These are phyloP conservation scores for Hypoxylon sp. DNA, from an alignment of 2,329 filamentous ascomycete species.

Conservation along the genomic window DNA sequence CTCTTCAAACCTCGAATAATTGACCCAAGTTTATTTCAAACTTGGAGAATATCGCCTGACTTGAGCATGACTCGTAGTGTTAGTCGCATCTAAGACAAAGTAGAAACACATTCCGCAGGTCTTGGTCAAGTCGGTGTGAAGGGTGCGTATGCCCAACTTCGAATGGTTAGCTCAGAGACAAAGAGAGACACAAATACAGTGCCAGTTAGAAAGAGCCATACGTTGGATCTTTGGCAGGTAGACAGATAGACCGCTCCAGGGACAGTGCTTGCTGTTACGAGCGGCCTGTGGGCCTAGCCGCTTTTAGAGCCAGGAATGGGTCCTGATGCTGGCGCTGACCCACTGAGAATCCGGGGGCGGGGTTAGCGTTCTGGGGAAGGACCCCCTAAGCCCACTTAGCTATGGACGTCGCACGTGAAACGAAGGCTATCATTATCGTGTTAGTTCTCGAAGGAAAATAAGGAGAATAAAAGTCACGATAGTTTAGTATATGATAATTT, in stretches of 20 bases:
- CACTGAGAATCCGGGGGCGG: slow-evolving; percentile 45
- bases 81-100: slow-evolving; percentile 4
- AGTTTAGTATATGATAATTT: background rate
- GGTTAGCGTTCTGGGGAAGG: slow-evolving; percentile 37
- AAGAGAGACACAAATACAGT: slow-evolving; percentile 16
- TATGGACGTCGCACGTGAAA: slow-evolving; percentile 33
- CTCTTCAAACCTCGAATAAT: slow-evolving; percentile 1
- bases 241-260: slow-evolving; percentile 14
- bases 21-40: slow-evolving; percentile 7
- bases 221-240: slow-evolving; percentile 5
- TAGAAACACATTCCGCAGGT: background rate
- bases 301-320: slow-evolving; percentile 16
- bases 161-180: background rate
- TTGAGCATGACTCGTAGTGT: slow-evolving; percentile 17
- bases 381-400: slow-evolving; percentile 33
- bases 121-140: slow-evolving; percentile 10
- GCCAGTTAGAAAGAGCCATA: slow-evolving; percentile 7
- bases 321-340: slow-evolving; percentile 27
- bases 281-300: slow-evolving; percentile 26
- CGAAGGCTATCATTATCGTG: slow-evolving; percentile 15
- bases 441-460: slow-evolving; percentile 14
- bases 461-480: slow-evolving; percentile 7
- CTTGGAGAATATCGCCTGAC: slow-evolving; percentile 24
- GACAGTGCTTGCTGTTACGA: slow-evolving; percentile 21
- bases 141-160: background rate